Base-by-base conservation (phyloP, 805 yeast species). In the Candida cerambycidarum region DNA sequence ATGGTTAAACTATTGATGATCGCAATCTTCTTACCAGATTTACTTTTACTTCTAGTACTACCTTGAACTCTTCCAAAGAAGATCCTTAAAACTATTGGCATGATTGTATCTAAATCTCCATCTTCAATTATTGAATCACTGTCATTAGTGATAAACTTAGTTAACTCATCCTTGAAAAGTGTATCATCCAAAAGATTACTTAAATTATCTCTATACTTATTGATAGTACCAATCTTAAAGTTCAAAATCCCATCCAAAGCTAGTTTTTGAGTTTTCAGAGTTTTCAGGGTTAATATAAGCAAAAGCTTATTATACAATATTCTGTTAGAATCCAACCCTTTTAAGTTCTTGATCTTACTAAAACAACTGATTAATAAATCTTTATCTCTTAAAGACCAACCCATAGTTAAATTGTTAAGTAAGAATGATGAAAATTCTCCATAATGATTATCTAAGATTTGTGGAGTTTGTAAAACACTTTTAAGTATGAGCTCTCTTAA, bases 51-150 rank as follows among this genome's bases (percentile, higher is more conserved):
- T 42, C 71, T 76, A 4, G 82, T 72, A 1, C 83, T 75, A 9
- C 73, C 73, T 62, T 88, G 95, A 7, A 89, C 88, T 44, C 95
- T 75, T 7, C 98, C 98, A 62, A 83, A 92, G 15, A 93, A 66
- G 18, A 93, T 83, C 51, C 97, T 68, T 38, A 89, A 58, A 3
- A 89, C 74, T 23, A 86, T 55, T 1, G 95, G 93, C 77, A 89
- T 78, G 2, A 92, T 73, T 1, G 48, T 60, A 2, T 59, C 67
- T 12, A 75, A 66, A 57, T 93, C 97, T 3, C 69, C 69, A 6
- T 69, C 72, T 48, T 85, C 88, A 41, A 89, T 71, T 3, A 65
- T 70, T 7, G 80, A 75, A 4, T 75, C 79, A 6, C 28, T 11
- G 15, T 74, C 67, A 29, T 70, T 71, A 14, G 76, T 72, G 14